phyloP scores from a whole-genome alignment of 2,329 filamentous ascomycete genomes.

The Lasiodiplodia gonubiensis region DNA sequence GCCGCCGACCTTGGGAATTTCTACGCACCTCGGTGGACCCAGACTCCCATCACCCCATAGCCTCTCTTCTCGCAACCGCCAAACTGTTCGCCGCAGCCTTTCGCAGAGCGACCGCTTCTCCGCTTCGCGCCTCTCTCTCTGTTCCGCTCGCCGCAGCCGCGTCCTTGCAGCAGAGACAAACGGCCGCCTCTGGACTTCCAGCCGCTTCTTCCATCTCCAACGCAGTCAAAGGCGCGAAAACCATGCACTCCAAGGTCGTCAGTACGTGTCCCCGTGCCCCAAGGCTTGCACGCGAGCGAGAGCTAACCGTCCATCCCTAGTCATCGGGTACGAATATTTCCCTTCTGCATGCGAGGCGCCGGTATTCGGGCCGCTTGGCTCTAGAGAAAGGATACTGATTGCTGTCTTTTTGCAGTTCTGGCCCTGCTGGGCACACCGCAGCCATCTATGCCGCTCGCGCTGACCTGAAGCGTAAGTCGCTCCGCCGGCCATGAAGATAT shows the following conservation, averaged over 20 bases:
- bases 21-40: constrained; percentile 11
- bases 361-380: constrained; percentile 28
- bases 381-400: constrained; percentile 52
- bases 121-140: constrained; percentile 74
- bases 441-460: constrained; percentile 95
- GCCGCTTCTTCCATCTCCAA: constrained; percentile 33
- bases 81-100: constrained; percentile 92
- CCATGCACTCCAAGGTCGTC: constrained; percentile 92
- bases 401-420: constrained; percentile 72
- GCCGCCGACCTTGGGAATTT: constrained; percentile 17
- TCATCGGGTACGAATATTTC: constrained; percentile 44
- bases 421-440: constrained; percentile 95
- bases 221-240: constrained; percentile 52
- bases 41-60: not conserved
- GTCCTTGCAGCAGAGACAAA: constrained; percentile 66
- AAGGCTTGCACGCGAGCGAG: constrained; percentile 12
- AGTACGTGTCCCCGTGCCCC: constrained; percentile 61
- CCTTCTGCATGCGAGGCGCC: constrained; percentile 6
- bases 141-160: constrained; percentile 76
- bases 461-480: constrained; percentile 78
- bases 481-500: not conserved
- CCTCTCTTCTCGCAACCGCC: constrained; percentile 56
- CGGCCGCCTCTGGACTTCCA: constrained; percentile 48
- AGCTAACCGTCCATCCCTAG: constrained; percentile 38
- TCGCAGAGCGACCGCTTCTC: constrained; percentile 64